A percentile compares a stretch with the other conserved stretches of the same genome.
These are phyloP conservation scores for Colletotrichum aenigma DNA, from an alignment of 2,329 filamentous ascomycete species.

Conservation along the genomic window DNA sequence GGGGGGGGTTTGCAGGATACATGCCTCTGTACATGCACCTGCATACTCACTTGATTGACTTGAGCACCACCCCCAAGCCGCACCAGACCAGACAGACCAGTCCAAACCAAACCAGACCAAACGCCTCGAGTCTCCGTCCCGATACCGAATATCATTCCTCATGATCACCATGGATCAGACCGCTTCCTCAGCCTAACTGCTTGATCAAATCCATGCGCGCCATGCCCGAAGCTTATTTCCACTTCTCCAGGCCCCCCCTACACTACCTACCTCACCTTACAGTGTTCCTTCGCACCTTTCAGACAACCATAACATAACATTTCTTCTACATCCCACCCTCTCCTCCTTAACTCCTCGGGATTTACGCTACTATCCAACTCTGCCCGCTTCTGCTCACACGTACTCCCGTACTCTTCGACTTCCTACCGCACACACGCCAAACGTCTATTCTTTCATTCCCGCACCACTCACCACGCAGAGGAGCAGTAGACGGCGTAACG, in stretches of 20 bases:
- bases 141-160: not conserved
- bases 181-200: constrained; percentile 5
- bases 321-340: not conserved
- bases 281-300: not conserved
- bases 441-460: not conserved
- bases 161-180: constrained; percentile 8
- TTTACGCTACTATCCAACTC: not conserved
- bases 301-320: constrained; percentile 10
- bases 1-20: not conserved
- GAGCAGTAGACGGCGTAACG: not conserved
- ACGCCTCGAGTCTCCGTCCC: constrained; percentile 5
- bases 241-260: constrained; percentile 4
- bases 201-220: constrained; percentile 8
- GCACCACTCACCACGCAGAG: not conserved
- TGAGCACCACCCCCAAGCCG: not conserved
- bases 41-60: not conserved
- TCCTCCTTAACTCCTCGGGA: constrained; percentile 6
- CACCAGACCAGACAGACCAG: not conserved
- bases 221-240: constrained; percentile 17
- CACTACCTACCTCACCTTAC: not conserved
- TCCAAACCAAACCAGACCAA: not conserved
- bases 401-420: not conserved
- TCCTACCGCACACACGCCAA: not conserved
- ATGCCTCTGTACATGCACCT: not conserved
- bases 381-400: not conserved